These are phyloP conservation scores for Penicillium sclerotigenum DNA, from an alignment of 2,329 filamentous ascomycete genomes.

Conservation along the genomic window DNA sequence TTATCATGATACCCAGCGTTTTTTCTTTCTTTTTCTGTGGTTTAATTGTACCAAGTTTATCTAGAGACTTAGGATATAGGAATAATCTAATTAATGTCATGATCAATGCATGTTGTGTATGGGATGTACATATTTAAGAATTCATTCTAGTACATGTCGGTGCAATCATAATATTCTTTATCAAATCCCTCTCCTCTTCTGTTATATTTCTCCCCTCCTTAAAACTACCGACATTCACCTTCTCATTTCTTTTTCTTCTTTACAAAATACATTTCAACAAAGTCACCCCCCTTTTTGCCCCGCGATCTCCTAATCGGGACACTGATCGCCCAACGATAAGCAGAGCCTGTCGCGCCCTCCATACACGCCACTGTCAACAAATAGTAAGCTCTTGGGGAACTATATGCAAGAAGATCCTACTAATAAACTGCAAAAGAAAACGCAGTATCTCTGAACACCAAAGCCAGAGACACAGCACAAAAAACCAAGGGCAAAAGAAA, in stretches of 20 bases:
- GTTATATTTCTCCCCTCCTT: background rate
- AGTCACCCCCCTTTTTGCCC: constrained; percentile 2
- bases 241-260: background rate
- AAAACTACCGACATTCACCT: background rate
- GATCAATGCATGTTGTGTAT: background rate
- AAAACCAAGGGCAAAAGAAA: background rate
- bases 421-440: background rate
- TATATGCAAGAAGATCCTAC: background rate
- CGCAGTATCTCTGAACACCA: background rate
- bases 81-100: background rate
- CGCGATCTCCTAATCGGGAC: constrained; percentile 8
- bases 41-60: constrained; percentile 1
- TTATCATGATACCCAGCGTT: constrained; percentile 23
- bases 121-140: background rate
- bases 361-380: background rate
- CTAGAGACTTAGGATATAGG: background rate
- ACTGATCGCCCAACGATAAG: constrained; percentile 9
- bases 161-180: background rate
- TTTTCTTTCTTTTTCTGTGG: constrained; percentile 3
- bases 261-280: background rate
- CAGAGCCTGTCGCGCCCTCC: constrained; percentile 6
- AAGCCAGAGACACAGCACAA: background rate
- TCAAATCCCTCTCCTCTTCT: background rate
- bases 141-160: background rate
- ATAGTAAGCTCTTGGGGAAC: background rate